Base-by-base conservation (phyloP, 202 grass and related monocot species). In the Brachypodium distachyon region DNA sequence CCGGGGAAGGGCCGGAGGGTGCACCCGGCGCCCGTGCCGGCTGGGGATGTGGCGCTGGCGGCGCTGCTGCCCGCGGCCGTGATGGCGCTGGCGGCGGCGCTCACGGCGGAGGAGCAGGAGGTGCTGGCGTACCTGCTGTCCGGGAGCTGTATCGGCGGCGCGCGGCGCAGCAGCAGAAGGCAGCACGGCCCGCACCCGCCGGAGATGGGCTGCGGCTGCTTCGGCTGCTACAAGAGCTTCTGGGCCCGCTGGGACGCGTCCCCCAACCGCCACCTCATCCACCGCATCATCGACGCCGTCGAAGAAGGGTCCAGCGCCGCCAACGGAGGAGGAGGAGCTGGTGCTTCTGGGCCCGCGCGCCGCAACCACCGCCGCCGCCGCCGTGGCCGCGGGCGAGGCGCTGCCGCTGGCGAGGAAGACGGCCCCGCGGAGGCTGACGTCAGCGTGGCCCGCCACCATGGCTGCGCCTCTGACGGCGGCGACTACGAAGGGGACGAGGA, bases 171-270 rank as follows among this genome's bases (percentile, higher is more conserved):
- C 68, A 12, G 76, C 9, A 0, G 81, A 48, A 19, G 70, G 34
- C 0, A 37, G 6, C 1, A 48, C 38, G 75, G 84, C 18, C 37
- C 84, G 1, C 93, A 93, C 77, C 72, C 63, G 26, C 87, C 90
- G 5, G 90, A 97, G 76, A 87, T 92, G 86, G 81, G 77, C 3
- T 96, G 93, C 80, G 90, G 73, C n/a, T 93, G 93, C 93, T 93
- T 93, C 85, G 72, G 81, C 48, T 97, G 93, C 88, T 97, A 97
- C 85, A 97, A 97, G 93, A 87, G 85, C 82, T 96, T 90, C 87
- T 96, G 93, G 93, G 93, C 90, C 41, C 66, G 87, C 49, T 93
- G 93, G 93, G 93, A 96, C 81, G 90, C 93, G 27, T 96, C 93
- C 47, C 90, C 93, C 29, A 96, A 96, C 67, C 90, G 90, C 76